Conservation (phyloP, 495 filamentous ascomycete species). For the Cairneyella variabilis region DNA sequence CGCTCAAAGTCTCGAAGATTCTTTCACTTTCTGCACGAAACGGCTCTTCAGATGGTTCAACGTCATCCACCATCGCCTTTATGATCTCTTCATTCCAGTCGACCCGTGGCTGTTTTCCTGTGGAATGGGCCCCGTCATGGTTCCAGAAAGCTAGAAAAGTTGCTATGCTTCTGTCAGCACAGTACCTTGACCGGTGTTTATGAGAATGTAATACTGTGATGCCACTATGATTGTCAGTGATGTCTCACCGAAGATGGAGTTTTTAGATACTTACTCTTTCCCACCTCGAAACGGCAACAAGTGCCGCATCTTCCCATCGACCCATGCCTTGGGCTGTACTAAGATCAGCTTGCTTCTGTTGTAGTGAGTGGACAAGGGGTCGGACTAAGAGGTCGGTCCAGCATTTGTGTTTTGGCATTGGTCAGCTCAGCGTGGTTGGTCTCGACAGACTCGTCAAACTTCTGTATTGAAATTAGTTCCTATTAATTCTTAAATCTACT, state of each 20-base stretch:
- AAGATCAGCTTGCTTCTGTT: not conserved
- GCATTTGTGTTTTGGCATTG: not conserved
- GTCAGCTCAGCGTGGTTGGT: not conserved
- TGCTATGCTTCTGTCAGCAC: not conserved
- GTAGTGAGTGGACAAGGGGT: not conserved
- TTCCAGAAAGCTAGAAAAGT: constrained; percentile 6
- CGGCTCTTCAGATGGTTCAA: constrained; percentile 4
- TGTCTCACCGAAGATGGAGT: not conserved
- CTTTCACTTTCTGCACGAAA: not conserved
- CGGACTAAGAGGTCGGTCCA: not conserved
- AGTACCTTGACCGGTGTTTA: not conserved
- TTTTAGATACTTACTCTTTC: constrained; percentile 5
- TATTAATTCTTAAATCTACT: not conserved
- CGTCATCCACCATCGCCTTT: constrained; percentile 1
- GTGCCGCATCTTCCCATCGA: not conserved
- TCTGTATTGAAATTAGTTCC: constrained; percentile 1
- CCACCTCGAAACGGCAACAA: not conserved
- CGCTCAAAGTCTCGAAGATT: not conserved
- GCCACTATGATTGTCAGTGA: not conserved
- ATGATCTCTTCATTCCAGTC: constrained; percentile 9
- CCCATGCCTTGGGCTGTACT: not conserved
- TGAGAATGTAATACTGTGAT: not conserved
- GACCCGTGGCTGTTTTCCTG: not conserved
- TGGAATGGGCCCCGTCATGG: not conserved
- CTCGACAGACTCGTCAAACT: not conserved